These are phyloP conservation scores for Dipteronia dyeriana DNA, from an alignment of 345 rosid species.

Conservation along the genomic window DNA sequence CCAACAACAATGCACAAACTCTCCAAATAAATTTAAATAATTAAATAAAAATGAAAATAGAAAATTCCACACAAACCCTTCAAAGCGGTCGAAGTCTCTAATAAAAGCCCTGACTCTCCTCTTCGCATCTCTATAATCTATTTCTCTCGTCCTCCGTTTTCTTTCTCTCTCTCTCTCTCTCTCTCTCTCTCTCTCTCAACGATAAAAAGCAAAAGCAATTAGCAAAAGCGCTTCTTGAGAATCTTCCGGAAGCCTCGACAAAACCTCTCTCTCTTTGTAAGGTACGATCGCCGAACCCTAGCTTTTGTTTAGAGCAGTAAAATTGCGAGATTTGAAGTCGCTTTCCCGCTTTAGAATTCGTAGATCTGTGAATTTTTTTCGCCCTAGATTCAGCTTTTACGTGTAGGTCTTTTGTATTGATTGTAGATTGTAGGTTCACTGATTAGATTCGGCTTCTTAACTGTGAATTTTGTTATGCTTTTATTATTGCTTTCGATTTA, in stretches of 20 bases:
- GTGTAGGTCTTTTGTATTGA: neutral
- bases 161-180: neutral
- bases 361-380: constrained; percentile 31
- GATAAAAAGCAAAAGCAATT: neutral
- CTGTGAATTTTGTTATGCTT: neutral
- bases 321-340: constrained; percentile 1
- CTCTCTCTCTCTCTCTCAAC: constrained; percentile 9
- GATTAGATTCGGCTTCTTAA: constrained; percentile 16
- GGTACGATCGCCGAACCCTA: constrained; percentile 31
- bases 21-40: neutral
- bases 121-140: neutral
- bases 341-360: neutral
- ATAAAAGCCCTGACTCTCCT: constrained; percentile 5
- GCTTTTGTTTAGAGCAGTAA: neutral
- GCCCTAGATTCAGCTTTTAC: constrained; percentile 18
- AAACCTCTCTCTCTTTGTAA: constrained; percentile 13
- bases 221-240: constrained; percentile 5
- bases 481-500: neutral
- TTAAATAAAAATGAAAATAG: neutral
- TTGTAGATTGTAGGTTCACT: neutral
- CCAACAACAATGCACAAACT: neutral
- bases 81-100: constrained; percentile 1
- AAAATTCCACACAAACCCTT: constrained; percentile 39
- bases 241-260: constrained; percentile 20
- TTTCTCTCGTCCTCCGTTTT: neutral